A percentile compares a stretch with the other conserved stretches of the same genome.
phyloP scores from a whole-genome alignment of 352 stramenopile species.

The Phytophthora macrochlamydospora region DNA sequence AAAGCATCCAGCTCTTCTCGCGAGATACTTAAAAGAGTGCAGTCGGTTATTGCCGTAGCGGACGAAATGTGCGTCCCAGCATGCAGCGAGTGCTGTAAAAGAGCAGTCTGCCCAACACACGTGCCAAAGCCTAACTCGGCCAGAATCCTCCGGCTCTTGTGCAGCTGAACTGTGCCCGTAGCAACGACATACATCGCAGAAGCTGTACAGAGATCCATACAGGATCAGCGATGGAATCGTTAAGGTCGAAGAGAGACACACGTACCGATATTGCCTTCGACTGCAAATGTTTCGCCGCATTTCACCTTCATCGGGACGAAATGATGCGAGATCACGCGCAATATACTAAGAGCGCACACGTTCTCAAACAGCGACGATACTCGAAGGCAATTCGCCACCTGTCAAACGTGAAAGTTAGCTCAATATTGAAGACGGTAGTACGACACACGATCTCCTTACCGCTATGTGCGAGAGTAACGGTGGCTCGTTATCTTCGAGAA shows the following conservation, averaged over 20 bases:
- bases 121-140: conserved; percentile 70
- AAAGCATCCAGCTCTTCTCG: conserved; percentile 69
- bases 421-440: background rate
- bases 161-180: conserved; percentile 70
- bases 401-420: background rate
- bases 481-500: conserved; percentile 43
- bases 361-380: conserved; percentile 84
- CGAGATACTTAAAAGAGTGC: conserved; percentile 76
- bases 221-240: too few relatives aligned
- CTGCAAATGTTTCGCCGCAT: conserved; percentile 62
- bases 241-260: background rate
- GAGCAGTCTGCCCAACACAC: conserved; percentile 77
- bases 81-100: conserved; percentile 67
- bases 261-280: conserved; percentile 67
- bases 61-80: conserved; percentile 76
- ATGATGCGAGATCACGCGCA: conserved; percentile 78
- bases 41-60: conserved; percentile 68
- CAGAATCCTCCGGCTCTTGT: conserved; percentile 73
- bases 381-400: conserved; percentile 84
- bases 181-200: conserved; percentile 83
- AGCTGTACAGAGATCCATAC: conserved; percentile 31
- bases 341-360: conserved; percentile 78
- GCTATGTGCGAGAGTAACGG: conserved; percentile 77
- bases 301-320: conserved; percentile 66
- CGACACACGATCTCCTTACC: conserved; percentile 27